A percentile compares a stretch with the other conserved stretches of the same genome.
These are phyloP conservation scores for Lactarius evosmus DNA, from an alignment of 768 basidiomycete species.

Conservation along the genomic window DNA sequence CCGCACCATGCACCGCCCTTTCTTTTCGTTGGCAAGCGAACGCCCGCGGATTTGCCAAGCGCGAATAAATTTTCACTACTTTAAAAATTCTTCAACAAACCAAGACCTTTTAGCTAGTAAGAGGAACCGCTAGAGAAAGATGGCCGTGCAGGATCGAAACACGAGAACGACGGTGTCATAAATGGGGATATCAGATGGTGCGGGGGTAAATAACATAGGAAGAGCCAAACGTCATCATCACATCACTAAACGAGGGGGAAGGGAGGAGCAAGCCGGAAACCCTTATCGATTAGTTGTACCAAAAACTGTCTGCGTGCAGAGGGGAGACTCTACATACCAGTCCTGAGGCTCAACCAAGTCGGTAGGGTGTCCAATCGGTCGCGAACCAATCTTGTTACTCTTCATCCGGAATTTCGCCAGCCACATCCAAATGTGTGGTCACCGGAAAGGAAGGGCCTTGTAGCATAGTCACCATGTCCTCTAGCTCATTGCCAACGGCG, in stretches of 20 bases:
- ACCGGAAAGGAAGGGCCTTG: slow-evolving; percentile 40
- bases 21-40: not conserved
- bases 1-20: not conserved
- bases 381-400: slow-evolving; percentile 34
- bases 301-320: not conserved
- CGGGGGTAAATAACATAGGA: slow-evolving; percentile 7
- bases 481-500: slow-evolving; percentile 44
- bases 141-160: not conserved
- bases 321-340: not conserved
- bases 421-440: slow-evolving; percentile 25
- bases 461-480: slow-evolving; percentile 64
- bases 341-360: not conserved
- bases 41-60: not conserved
- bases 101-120: not conserved
- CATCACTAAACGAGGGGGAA: not conserved
- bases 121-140: not conserved
- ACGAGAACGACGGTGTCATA: slow-evolving; percentile 5
- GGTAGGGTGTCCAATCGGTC: not conserved
- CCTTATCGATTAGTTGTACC: not conserved
- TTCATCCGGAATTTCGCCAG: slow-evolving; percentile 53
- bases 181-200: slow-evolving; percentile 15
- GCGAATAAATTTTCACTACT: not conserved
- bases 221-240: not conserved
- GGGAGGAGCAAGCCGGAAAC: not conserved
- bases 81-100: not conserved